Base-by-base conservation (phyloP, 495 filamentous ascomycete species). In the Penicillium samsonianum region DNA sequence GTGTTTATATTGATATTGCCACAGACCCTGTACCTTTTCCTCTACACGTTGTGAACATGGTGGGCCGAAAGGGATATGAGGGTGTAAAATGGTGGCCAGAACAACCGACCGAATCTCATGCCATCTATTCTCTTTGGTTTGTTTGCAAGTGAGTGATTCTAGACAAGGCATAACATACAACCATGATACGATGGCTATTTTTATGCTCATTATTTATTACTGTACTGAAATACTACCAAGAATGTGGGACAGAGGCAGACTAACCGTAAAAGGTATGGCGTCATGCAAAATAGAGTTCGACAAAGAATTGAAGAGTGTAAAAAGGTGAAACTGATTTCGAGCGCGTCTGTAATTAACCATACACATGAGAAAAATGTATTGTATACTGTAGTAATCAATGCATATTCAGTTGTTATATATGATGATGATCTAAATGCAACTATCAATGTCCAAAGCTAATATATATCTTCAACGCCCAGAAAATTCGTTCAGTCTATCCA, bases 311-410 rank as follows among this genome's bases (percentile, higher is more conserved):
- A 62, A 62, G 28, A 53, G 57, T 53, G 44, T 23, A 48, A 46
- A 55, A 11, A 55, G 12, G 41, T 62, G 55, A 62, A 62, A 41
- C 60, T 62, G 55, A 62, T 62, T 62, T 62, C 60, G 60, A 62
- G 50, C 55, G 55, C 25, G 28, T 31, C 55, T 62, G 50, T 26
- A 25, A 25, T 25, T 25, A 25, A 25, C 23, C 23, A 25, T 25
- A 25, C 23, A 25, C 23, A 2, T 25, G 2, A 25, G 23, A 25
- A 25, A 25, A 25, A 25, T 25, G 23, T 25, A 25, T 25, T 25
- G 23, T 25, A 25, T 25, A 25, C 23, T 25, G 23, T 25, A 25
- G 23, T 25, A 25, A 25, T 25, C 23, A 25, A 25, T 25, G 23
- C 23, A 25, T 25, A 25, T 25, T 25, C 23, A 25, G 23, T 25